These are phyloP conservation scores for Suhomyces kilbournensis DNA, from an alignment of 805 yeast genomes.

Conservation along the genomic window DNA sequence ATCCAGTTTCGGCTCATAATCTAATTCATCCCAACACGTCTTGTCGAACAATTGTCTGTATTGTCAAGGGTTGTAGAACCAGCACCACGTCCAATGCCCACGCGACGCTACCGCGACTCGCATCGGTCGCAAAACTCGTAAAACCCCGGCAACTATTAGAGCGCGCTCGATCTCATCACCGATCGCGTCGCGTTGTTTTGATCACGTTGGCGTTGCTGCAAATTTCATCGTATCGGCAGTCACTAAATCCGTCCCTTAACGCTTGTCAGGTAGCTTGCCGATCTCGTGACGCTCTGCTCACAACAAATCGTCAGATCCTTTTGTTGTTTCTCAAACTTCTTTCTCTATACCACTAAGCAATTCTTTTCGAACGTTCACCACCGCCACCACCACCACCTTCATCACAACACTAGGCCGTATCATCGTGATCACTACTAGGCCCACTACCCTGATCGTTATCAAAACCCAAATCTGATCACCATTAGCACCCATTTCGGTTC, in stretches of 20 bases:
- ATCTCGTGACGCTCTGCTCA: slow-evolving; percentile 1
- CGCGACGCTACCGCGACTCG: slow-evolving; percentile 1
- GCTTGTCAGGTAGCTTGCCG: not conserved
- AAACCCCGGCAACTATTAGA: not conserved
- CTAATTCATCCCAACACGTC: not conserved
- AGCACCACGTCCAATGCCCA: not conserved
- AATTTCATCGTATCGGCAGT: not conserved
- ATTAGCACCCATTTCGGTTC: not conserved
- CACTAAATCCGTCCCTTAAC: not conserved
- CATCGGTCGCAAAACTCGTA: not conserved
- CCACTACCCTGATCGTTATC: not conserved
- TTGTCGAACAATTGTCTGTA: not conserved
- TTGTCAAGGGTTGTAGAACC: not conserved
- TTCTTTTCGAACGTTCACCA: not conserved
- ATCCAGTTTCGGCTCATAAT: not conserved
- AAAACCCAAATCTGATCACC: not conserved
- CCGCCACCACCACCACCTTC: not conserved
- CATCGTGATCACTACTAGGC: not conserved
- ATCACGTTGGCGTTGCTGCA: slow-evolving; percentile 2
- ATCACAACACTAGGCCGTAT: not conserved
- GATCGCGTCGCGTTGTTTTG: slow-evolving; percentile 13
- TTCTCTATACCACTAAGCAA: not conserved
- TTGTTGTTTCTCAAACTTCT: not conserved
- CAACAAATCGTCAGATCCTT: not conserved
- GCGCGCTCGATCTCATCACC: slow-evolving; percentile 1